A percentile compares a stretch with the other conserved stretches of the same genome.
Evolutionary conservation across 2,329 filamentous ascomycete species (phyloP).

Genomic region (Aspergillus fructus): DNA sequence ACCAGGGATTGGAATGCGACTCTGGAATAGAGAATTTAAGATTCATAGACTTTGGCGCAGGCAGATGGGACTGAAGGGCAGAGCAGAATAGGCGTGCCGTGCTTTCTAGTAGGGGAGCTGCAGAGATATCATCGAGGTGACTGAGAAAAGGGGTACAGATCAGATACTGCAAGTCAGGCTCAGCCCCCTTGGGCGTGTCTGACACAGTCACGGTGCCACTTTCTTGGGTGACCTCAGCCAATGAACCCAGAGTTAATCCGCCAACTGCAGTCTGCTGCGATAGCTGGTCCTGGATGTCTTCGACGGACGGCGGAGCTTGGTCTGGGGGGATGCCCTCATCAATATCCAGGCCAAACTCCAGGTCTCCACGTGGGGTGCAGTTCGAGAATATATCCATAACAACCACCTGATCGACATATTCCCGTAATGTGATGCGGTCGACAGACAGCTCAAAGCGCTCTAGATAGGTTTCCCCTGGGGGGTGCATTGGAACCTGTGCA

Average conservation of each 20-base stretch:
- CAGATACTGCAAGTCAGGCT: conserved; percentile 17
- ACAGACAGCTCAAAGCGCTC: conserved; percentile 13
- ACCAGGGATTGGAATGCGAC: background rate
- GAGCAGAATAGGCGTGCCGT: conserved; percentile 17
- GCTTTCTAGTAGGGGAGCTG: conserved; percentile 9
- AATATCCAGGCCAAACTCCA: conserved; percentile 8
- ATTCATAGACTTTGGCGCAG: conserved; percentile 8
- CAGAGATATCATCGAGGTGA: background rate
- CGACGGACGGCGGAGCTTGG: background rate
- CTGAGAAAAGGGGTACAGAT: conserved; percentile 17
- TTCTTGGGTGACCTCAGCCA: conserved; percentile 10
- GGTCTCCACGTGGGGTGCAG: too few species aligned
- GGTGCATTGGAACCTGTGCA: too few species aligned
- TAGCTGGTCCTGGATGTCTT: conserved; percentile 16
- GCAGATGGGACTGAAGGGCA: conserved; percentile 8
- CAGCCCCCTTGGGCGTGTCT: conserved; percentile 10
- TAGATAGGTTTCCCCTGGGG: background rate
- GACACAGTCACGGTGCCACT: conserved; percentile 11
- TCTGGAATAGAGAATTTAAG: conserved; percentile 17
- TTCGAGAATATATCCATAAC: too few species aligned
- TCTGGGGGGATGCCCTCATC: conserved; percentile 15
- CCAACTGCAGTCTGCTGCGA: conserved; percentile 4
- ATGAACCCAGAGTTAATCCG: conserved; percentile 7
- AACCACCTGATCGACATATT: conserved; percentile 2
- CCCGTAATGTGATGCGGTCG: conserved; percentile 4